These are phyloP conservation scores for Monilinia fructigena DNA, from an alignment of 2,329 filamentous ascomycete genomes.

Conservation along the genomic window DNA sequence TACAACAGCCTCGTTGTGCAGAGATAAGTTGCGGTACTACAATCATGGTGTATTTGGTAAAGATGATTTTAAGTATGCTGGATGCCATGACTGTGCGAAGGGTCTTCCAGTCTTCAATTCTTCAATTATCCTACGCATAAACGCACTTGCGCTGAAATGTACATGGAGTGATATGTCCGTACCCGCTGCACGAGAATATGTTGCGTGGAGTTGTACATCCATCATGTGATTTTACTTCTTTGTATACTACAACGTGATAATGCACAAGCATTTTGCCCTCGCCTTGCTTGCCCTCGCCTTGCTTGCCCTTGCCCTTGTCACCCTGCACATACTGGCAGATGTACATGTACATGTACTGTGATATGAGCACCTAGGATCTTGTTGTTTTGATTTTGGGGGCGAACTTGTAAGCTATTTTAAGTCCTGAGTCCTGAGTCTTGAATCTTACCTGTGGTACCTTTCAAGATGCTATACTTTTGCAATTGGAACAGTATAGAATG, in stretches of 20 bases:
- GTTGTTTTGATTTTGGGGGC: neutral
- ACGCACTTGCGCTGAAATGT: conserved; percentile 4
- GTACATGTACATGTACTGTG: conserved; percentile 1
- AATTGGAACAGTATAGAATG: neutral
- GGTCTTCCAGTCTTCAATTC: neutral
- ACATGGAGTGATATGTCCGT: conserved; percentile 2
- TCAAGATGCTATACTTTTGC: neutral
- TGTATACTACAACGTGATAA: conserved; percentile 12
- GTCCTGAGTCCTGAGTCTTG: neutral
- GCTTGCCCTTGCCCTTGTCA: neutral
- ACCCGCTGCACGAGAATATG: conserved; percentile 10
- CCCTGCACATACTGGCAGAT: conserved; percentile 3
- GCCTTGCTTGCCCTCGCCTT: neutral
- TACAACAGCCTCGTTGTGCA: neutral
- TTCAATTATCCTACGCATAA: neutral
- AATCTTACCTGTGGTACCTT: neutral
- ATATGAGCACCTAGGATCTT: neutral
- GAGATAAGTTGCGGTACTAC: neutral
- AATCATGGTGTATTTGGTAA: neutral
- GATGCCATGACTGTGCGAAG: neutral
- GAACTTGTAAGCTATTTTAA: neutral
- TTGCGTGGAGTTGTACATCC: conserved; percentile 17
- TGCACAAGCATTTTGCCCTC: conserved; percentile 1
- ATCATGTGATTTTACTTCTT: conserved; percentile 15
- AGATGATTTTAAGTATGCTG: neutral